phyloP scores from a whole-genome alignment of 495 filamentous ascomycete genomes.

The Penicillium herquei region DNA sequence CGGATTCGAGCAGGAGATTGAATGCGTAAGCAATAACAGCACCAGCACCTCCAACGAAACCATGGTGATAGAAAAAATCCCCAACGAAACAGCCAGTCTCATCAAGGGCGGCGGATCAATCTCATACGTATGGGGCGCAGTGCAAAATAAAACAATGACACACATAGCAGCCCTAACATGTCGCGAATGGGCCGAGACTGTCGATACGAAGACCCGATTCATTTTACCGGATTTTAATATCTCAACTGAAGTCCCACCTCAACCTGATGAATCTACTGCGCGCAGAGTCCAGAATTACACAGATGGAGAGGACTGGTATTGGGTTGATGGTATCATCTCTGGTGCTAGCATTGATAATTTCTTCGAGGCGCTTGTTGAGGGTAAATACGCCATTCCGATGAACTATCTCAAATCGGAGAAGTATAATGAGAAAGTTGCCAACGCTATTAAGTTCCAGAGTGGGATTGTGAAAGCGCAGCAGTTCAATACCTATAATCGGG shows the following conservation, averaged over 20 bases:
- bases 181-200: constrained; percentile 1
- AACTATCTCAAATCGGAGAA: not conserved
- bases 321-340: not conserved
- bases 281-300: not conserved
- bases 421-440: not conserved
- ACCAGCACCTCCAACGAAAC: not conserved
- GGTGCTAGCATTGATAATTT: not conserved
- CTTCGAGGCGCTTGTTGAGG: not conserved
- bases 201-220: constrained; percentile 6
- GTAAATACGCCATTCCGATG: constrained; percentile 8
- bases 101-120: not conserved
- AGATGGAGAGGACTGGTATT: not conserved
- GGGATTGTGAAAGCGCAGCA: not conserved
- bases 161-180: constrained; percentile 6
- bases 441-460: constrained; percentile 1
- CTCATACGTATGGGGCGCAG: constrained; percentile 4
- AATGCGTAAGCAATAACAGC: no score
- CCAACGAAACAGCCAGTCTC: not conserved
- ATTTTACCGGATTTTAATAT: constrained; percentile 6
- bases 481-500: not conserved
- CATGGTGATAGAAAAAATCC: not conserved
- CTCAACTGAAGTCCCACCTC: not conserved
- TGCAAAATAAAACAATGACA: not conserved
- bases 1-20: no score
- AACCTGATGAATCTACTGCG: constrained; percentile 6